These are phyloP conservation scores for Tetraselmis striata DNA, from an alignment of 139 green algal genomes.

Conservation along the genomic window DNA sequence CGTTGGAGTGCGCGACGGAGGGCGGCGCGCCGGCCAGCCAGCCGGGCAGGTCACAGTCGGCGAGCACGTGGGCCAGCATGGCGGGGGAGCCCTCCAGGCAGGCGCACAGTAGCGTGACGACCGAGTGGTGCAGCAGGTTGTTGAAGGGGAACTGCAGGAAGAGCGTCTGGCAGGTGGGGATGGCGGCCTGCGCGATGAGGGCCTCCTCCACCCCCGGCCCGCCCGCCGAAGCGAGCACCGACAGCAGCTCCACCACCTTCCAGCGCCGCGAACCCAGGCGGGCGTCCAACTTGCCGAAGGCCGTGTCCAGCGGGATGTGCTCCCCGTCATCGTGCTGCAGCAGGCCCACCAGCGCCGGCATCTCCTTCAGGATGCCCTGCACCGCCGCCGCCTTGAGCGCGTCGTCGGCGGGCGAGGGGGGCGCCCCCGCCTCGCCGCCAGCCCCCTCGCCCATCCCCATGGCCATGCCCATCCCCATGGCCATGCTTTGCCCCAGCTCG, in stretches of 20 bases:
- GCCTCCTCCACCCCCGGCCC: slow-evolving; percentile 41
- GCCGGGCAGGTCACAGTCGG: slow-evolving; percentile 43
- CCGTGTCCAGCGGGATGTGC: slow-evolving; percentile 44
- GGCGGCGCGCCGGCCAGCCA: slow-evolving; percentile 60
- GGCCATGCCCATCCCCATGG: no score
- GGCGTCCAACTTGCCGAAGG: slow-evolving; percentile 68
- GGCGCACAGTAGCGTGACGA: slow-evolving; percentile 49
- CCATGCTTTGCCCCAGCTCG: no score
- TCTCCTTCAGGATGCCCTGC: slow-evolving; percentile 30
- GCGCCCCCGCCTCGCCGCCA: not conserved
- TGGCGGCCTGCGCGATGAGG: slow-evolving; percentile 37
- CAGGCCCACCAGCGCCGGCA: slow-evolving; percentile 50
- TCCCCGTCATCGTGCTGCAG: slow-evolving; percentile 24
- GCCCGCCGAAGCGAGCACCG: slow-evolving; percentile 62
- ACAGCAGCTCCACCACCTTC: slow-evolving; percentile 72
- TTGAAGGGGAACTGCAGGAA: slow-evolving; percentile 84
- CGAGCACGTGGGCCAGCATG: slow-evolving; percentile 60
- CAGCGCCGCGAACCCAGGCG: slow-evolving; percentile 64
- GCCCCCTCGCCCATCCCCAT: slow-evolving; percentile 2
- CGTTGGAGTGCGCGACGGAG: slow-evolving; percentile 25
- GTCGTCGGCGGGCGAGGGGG: slow-evolving; percentile 14
- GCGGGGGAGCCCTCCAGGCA: slow-evolving; percentile 26
- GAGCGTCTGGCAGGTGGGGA: slow-evolving; percentile 60
- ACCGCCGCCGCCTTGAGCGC: slow-evolving; percentile 33
- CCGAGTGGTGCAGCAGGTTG: slow-evolving; percentile 77